These are phyloP conservation scores for Colletotrichum simmondsii DNA, from an alignment of 2,329 filamentous ascomycete genomes.

Conservation along the genomic window DNA sequence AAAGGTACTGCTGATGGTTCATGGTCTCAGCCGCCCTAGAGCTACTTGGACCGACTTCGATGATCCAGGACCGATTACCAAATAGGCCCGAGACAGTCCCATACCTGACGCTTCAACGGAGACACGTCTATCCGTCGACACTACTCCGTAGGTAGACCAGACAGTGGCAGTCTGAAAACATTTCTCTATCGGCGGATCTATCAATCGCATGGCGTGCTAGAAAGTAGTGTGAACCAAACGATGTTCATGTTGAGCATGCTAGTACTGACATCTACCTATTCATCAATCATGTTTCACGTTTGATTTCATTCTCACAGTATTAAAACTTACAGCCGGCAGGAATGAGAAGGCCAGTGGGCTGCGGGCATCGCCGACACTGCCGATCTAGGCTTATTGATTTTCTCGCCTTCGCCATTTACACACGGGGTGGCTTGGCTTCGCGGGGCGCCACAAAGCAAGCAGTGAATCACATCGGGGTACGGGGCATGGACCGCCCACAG, in stretches of 20 bases:
- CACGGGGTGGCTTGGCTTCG: neutral
- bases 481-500: neutral
- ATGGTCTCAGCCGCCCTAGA: neutral
- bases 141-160: no score
- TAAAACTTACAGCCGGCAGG: neutral
- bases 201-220: neutral
- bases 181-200: neutral
- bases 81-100: neutral
- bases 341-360: neutral
- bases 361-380: neutral
- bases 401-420: neutral
- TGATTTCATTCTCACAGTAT: neutral
- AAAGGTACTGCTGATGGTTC: neutral
- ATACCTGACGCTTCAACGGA: neutral
- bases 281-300: neutral
- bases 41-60: neutral
- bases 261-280: neutral
- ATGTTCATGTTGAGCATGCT: neutral
- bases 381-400: constrained; percentile 13
- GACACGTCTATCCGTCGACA: neutral
- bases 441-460: neutral
- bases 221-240: neutral
- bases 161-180: no score
- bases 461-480: neutral
- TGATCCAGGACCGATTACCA: neutral